Conservation (phyloP, 164 flowering plant species). For the Houttuynia cordata region DNA sequence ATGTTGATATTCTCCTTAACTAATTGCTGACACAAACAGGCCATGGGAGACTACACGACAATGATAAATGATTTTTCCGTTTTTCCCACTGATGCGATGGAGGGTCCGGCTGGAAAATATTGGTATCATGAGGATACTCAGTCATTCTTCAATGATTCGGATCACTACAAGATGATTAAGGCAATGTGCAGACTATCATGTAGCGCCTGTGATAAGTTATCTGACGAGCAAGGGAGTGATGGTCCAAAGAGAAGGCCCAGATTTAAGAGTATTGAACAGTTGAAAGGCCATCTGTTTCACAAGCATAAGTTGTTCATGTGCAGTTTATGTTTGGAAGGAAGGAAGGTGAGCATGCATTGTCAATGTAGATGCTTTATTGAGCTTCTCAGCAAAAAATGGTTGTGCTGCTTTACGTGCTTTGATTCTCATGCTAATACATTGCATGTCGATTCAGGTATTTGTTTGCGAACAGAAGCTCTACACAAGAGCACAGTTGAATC, state of each 20-base stretch:
- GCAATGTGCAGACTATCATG: constrained; percentile 96
- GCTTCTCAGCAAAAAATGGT: not conserved
- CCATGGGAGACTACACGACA: constrained; percentile 80
- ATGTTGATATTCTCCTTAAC: not conserved
- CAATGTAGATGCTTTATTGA: not conserved
- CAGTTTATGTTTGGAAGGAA: constrained; percentile 80
- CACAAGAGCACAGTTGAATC: constrained; percentile 66
- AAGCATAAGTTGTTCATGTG: constrained; percentile 72
- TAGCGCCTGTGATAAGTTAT: constrained; percentile 57
- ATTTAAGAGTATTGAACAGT: constrained; percentile 63
- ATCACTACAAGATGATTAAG: constrained; percentile 84
- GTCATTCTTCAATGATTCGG: constrained; percentile 72
- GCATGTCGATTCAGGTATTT: constrained; percentile 44
- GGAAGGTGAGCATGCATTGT: constrained; percentile 42
- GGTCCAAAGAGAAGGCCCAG: constrained; percentile 36
- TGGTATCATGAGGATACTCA: constrained; percentile 92
- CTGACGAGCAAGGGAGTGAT: constrained; percentile 37
- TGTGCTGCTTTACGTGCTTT: not conserved
- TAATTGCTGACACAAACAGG: constrained; percentile 30
- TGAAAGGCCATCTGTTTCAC: constrained; percentile 74
- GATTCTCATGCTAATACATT: not conserved
- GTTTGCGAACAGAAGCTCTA: constrained; percentile 94
- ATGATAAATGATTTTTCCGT: constrained; percentile 54
- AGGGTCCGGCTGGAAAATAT: constrained; percentile 57
- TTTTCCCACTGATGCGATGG: constrained; percentile 49